Percentiles rank a stretch among this genome's conserved stretches.
These are phyloP conservation scores for Trametes sanguinea DNA, from an alignment of 768 basidiomycete species.

Conservation along the genomic window DNA sequence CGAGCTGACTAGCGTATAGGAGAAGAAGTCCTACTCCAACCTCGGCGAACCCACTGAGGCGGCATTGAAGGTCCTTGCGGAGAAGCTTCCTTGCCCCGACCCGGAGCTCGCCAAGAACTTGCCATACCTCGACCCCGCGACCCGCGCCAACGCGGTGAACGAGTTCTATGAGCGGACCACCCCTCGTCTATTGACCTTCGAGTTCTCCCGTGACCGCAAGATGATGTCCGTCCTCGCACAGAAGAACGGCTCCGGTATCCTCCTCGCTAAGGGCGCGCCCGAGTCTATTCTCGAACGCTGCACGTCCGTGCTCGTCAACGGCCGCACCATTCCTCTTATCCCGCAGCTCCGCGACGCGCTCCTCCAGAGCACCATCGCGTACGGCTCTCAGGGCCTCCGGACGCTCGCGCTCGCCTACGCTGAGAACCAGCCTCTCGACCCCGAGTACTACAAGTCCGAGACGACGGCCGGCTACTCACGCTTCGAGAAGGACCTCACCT, in stretches of 20 bases:
- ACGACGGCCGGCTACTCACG: slow-evolving; percentile 79
- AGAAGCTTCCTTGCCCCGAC: slow-evolving; percentile 86
- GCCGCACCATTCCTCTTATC: slow-evolving; percentile 66
- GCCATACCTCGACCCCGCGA: slow-evolving; percentile 51
- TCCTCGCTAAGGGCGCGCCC: slow-evolving; percentile 95
- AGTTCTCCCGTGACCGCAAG: slow-evolving; percentile 97
- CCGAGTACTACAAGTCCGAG: slow-evolving; percentile 79
- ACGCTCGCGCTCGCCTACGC: slow-evolving; percentile 91
- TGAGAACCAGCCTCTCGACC: slow-evolving; percentile 73
- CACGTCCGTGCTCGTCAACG: slow-evolving; percentile 67
- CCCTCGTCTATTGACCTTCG: slow-evolving; percentile 87
- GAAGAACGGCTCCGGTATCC: slow-evolving; percentile 64
- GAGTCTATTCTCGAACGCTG: slow-evolving; percentile 94
- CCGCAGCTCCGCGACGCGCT: slow-evolving; percentile 58
- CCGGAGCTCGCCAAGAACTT: slow-evolving; percentile 58
- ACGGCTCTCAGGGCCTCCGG: slow-evolving; percentile 81
- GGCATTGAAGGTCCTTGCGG: slow-evolving; percentile 90
- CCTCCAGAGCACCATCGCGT: slow-evolving; percentile 64
- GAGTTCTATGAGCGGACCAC: slow-evolving; percentile 76
- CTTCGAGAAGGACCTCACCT: slow-evolving; percentile 90
- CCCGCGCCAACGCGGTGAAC: slow-evolving; percentile 83
- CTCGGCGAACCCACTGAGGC: slow-evolving; percentile 98
- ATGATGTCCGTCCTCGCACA: slow-evolving; percentile 97
- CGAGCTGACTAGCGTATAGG: slow-evolving; percentile 44
- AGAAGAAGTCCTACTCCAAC: slow-evolving; percentile 75